Base-by-base conservation (phyloP, 2,329 filamentous ascomycete species). In the Fusarium illudens region DNA sequence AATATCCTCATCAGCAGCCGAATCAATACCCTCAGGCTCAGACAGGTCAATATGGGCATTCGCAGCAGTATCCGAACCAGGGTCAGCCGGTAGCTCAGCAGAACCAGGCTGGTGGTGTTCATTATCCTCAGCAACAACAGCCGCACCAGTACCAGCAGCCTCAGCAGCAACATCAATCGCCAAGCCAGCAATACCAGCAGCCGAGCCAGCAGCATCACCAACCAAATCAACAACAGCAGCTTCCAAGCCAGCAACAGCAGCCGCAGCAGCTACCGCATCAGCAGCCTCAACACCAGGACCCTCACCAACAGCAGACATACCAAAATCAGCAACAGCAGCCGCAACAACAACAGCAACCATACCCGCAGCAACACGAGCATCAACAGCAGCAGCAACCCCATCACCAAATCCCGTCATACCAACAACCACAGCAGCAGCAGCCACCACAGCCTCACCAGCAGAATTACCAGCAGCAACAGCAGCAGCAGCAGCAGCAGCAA, bases 11-110 rank as follows among this genome's bases (percentile, higher is more conserved):
- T 2, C 65, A 64, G 17, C 39, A 62, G 17, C 36, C 57, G 2
- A 50, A 51, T 51, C 66, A 68, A 3, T 62, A 58, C 0, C 58
- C 62, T 32, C 66, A 59, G 9, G 51, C 39, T 10, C 65, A 66
- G 3, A 42, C 58, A 6, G 2, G 4, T 12, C 53, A 66, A n/a
- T 19, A 49, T 33, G 7, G 12, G 3, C 50, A 60, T 0, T n/a
- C 37, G 0, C 46, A 42, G 11, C 54, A 53, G 3, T 58, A 56
- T 3, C 15, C 27, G 1, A 39, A 32, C 0, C 57, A 67, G 22
- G 2, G 12, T 9, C 61, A 66, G 8, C 22, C 42, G 2, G 33
- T 11, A 13, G 9, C 7, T 11, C 65, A 54, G 4, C 33, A 30
- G 8, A 49, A 42, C 4, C 61, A 46, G 30, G 34, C 25, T 3